These are phyloP conservation scores for Colletotrichum agaves DNA, from an alignment of 2,329 filamentous ascomycete genomes.

Conservation along the genomic window DNA sequence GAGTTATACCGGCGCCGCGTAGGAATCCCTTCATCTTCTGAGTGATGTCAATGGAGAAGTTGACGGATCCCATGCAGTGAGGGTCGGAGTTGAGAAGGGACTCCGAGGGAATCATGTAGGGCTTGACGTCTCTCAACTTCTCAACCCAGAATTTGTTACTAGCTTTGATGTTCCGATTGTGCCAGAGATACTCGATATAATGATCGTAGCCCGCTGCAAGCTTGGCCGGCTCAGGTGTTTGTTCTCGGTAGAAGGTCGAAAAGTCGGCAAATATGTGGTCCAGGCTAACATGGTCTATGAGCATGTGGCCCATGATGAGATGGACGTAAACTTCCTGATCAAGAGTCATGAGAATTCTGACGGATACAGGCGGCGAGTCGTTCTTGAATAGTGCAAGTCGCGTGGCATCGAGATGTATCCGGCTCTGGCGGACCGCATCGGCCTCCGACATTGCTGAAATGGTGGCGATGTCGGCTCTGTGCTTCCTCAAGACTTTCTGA, in stretches of 20 bases:
- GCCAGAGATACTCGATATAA: slow-evolving; percentile 1
- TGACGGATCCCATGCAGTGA: background rate
- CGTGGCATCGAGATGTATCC: background rate
- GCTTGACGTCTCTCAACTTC: background rate
- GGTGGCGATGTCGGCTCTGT: background rate
- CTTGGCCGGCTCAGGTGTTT: background rate
- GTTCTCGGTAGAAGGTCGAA: background rate
- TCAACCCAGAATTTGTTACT: slow-evolving; percentile 16
- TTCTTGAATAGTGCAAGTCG: slow-evolving; percentile 1
- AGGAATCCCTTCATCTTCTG: background rate
- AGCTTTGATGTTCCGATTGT: background rate
- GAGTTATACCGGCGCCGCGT: background rate
- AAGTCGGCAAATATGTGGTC: slow-evolving; percentile 17
- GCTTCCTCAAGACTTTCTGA: slow-evolving; percentile 46
- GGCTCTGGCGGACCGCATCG: background rate
- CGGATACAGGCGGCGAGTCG: background rate
- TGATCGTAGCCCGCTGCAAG: background rate
- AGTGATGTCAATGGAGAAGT: background rate
- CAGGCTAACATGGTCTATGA: slow-evolving; percentile 31
- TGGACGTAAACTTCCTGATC: background rate
- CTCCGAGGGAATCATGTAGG: slow-evolving; percentile 2
- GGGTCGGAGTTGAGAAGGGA: background rate
- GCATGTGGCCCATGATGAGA: slow-evolving; percentile 14
- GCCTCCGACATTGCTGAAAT: background rate
- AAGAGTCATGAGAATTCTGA: background rate